A percentile compares a stretch with the other conserved stretches of the same genome.
Evolutionary conservation across 2,329 filamentous ascomycete genomes (phyloP).

Genomic region (Talaromyces sp.): DNA sequence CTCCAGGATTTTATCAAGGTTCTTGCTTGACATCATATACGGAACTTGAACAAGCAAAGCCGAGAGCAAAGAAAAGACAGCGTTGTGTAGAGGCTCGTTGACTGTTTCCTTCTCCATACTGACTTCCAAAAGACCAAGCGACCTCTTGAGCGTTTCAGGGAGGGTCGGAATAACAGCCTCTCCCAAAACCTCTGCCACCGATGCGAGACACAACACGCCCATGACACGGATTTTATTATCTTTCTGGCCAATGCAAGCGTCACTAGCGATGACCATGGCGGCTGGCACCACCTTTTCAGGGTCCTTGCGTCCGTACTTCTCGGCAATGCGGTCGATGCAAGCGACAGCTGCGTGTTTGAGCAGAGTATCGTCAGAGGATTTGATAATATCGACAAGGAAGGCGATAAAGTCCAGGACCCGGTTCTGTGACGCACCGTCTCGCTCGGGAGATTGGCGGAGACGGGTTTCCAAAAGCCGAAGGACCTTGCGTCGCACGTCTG

Average conservation of each 20-base stretch:
- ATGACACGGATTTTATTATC: conserved; percentile 72
- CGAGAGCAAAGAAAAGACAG: conserved; percentile 73
- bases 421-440: conserved; percentile 62
- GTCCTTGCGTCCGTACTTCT: conserved; percentile 94
- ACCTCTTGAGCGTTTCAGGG: conserved; percentile 67
- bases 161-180: conserved; percentile 82
- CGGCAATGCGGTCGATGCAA: conserved; percentile 87
- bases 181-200: conserved; percentile 80
- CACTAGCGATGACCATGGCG: conserved; percentile 70
- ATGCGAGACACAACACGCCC: conserved; percentile 84
- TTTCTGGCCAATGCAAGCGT: conserved; percentile 68
- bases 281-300: conserved; percentile 69
- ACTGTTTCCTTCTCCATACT: conserved; percentile 54
- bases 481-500: conserved; percentile 73
- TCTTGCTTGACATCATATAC: conserved; percentile 76
- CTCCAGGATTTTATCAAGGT: conserved; percentile 67
- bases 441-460: conserved; percentile 67
- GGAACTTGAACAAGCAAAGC: conserved; percentile 78
- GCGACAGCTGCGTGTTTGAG: conserved; percentile 82
- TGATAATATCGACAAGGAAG: conserved; percentile 70
- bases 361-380: conserved; percentile 64
- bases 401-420: conserved; percentile 75
- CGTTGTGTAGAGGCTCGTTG: conserved; percentile 69
- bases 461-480: conserved; percentile 76
- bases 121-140: conserved; percentile 65